A percentile compares a stretch with the other conserved stretches of the same genome.
Conservation (phyloP, 2,329 filamentous ascomycete species). For the Diplodia mutila region DNA sequence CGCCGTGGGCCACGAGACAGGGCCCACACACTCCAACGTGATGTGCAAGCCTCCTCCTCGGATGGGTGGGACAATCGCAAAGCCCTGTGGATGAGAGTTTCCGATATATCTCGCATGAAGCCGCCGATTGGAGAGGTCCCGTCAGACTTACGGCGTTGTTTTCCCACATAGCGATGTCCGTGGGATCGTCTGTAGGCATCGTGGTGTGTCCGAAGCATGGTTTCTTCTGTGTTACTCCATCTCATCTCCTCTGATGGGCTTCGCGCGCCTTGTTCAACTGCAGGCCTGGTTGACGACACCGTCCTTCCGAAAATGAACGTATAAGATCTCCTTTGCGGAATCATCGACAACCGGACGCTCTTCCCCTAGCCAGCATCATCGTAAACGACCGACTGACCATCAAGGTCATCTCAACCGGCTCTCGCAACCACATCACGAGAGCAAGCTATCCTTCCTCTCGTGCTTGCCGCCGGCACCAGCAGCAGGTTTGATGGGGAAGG, state of each 20-base stretch:
- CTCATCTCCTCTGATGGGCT: background rate
- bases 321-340: background rate
- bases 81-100: background rate
- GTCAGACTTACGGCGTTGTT: background rate
- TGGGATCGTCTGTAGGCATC: background rate
- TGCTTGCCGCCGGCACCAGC: background rate
- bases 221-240: too few species aligned
- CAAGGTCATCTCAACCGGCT: background rate
- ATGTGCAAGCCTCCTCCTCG: background rate
- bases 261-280: background rate
- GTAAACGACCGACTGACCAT: background rate
- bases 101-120: background rate
- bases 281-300: background rate
- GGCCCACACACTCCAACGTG: background rate
- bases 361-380: background rate
- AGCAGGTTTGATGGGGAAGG: background rate
- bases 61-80: background rate
- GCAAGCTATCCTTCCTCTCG: slow-evolving; percentile 18
- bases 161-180: background rate
- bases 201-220: background rate
- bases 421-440: background rate
- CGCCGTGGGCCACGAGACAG: background rate
- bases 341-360: background rate
- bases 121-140: background rate
- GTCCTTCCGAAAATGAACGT: background rate